Percentiles rank a stretch among this genome's conserved stretches.
These are phyloP conservation scores for Tolypocladium album DNA, from an alignment of 2,329 filamentous ascomycete genomes.

Conservation along the genomic window DNA sequence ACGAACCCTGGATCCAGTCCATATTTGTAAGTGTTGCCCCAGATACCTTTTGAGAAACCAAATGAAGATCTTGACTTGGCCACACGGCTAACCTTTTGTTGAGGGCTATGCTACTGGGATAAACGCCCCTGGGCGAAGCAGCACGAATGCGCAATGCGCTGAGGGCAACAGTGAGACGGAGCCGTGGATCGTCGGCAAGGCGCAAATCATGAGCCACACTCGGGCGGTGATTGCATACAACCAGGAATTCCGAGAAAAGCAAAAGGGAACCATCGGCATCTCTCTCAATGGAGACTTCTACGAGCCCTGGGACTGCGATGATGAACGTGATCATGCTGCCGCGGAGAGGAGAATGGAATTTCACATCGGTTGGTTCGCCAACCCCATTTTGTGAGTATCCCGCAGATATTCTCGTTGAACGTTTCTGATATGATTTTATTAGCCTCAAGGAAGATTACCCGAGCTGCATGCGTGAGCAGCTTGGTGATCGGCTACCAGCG, in stretches of 20 bases:
- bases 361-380: conserved; percentile 27
- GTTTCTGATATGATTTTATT: neutral
- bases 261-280: conserved; percentile 22
- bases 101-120: conserved; percentile 22
- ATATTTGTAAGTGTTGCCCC: conserved; percentile 16
- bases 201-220: conserved; percentile 24
- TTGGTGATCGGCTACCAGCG: conserved; percentile 63
- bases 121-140: conserved; percentile 21
- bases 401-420: neutral
- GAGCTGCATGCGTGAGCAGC: conserved; percentile 70
- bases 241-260: conserved; percentile 16
- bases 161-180: conserved; percentile 21
- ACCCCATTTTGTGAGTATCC: conserved; percentile 23
- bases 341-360: conserved; percentile 24
- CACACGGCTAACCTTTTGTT: neutral
- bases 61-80: neutral
- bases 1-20: conserved; percentile 26
- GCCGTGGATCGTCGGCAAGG: conserved; percentile 24
- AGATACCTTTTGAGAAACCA: neutral
- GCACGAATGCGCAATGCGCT: conserved; percentile 7
- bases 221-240: conserved; percentile 20
- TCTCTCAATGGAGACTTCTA: conserved; percentile 27
- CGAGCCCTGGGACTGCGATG: conserved; percentile 21
- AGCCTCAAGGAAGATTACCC: conserved; percentile 50
- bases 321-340: conserved; percentile 16